Conservation (phyloP, 2,329 filamentous ascomycete genomes). For the Colletotrichum euphorbiae region DNA sequence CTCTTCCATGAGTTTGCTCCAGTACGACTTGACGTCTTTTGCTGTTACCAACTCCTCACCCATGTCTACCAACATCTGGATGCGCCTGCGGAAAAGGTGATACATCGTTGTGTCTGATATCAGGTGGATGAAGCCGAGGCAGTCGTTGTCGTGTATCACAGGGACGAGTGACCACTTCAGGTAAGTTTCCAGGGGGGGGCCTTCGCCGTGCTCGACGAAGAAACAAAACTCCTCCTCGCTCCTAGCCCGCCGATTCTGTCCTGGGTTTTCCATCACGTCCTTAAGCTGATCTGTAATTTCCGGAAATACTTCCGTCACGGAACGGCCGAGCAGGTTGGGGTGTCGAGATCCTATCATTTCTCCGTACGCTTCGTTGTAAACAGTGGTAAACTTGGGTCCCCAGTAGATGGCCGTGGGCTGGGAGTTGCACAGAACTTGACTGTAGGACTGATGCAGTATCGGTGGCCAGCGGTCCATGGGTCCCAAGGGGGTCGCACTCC, state of each 20-base stretch:
- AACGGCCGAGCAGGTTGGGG: constrained; percentile 70
- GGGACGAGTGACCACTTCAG: constrained; percentile 62
- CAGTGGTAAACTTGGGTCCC: constrained; percentile 70
- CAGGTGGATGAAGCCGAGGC: constrained; percentile 60
- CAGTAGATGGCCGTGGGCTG: constrained; percentile 71
- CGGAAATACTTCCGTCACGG: constrained; percentile 57
- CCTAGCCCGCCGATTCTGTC: constrained; percentile 48
- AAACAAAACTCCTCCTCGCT: constrained; percentile 59
- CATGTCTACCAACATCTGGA: constrained; percentile 62
- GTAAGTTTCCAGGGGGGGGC: constrained; percentile 59
- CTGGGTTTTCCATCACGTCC: constrained; percentile 50
- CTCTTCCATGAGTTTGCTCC: constrained; percentile 58
- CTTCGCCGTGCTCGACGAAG: constrained; percentile 57
- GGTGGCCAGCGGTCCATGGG: constrained; percentile 59
- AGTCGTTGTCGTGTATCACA: constrained; percentile 55
- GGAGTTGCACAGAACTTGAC: constrained; percentile 57
- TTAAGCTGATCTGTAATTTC: constrained; percentile 68
- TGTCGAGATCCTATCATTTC: constrained; percentile 73
- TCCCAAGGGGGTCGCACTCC: constrained; percentile 60
- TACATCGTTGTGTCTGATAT: constrained; percentile 60
- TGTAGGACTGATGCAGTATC: constrained; percentile 58
- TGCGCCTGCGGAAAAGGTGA: constrained; percentile 60
- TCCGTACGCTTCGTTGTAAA: constrained; percentile 77
- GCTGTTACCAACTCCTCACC: constrained; percentile 57
- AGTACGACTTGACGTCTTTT: constrained; percentile 60